Evolutionary conservation across 208 protist species (phyloP).

Genomic region (Ichthyophonus hoferi): DNA sequence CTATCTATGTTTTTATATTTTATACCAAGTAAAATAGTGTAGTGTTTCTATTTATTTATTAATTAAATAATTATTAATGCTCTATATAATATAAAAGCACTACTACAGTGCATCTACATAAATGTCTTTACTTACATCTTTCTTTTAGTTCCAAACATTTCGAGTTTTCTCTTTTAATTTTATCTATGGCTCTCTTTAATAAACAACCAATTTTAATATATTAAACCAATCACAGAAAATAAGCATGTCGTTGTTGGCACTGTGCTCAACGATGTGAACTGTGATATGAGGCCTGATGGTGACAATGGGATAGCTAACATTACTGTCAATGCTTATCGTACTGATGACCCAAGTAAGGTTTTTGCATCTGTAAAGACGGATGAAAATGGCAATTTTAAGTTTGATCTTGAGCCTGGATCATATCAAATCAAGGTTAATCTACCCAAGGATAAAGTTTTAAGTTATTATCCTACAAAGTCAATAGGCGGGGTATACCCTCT

Average conservation of each 20-base stretch:
- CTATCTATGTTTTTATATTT: too few species aligned
- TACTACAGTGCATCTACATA: too few species aligned
- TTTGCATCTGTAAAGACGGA: constrained; percentile 5
- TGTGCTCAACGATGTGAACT: background rate
- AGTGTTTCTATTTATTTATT: too few species aligned
- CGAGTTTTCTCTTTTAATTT: too few species aligned
- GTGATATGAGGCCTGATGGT: background rate
- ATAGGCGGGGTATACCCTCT: background rate
- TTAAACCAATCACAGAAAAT: too few species aligned
- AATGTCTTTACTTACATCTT: too few species aligned
- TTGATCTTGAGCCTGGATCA: background rate
- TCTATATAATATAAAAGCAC: too few species aligned
- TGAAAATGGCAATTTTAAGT: background rate
- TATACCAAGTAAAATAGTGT: too few species aligned
- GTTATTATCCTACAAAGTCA: background rate
- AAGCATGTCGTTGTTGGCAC: background rate
- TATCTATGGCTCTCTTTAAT: too few species aligned
- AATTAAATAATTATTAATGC: too few species aligned
- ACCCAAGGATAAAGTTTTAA: background rate
- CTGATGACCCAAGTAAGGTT: background rate
- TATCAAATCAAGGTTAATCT: background rate
- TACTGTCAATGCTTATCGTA: background rate
- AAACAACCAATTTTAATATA: too few species aligned
- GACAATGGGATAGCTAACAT: background rate
- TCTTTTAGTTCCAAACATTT: too few species aligned